A percentile compares a stretch with the other conserved stretches of the same genome.
phyloP scores from a whole-genome alignment of 2,329 filamentous ascomycete genomes.

The Talaromyces sp. region DNA sequence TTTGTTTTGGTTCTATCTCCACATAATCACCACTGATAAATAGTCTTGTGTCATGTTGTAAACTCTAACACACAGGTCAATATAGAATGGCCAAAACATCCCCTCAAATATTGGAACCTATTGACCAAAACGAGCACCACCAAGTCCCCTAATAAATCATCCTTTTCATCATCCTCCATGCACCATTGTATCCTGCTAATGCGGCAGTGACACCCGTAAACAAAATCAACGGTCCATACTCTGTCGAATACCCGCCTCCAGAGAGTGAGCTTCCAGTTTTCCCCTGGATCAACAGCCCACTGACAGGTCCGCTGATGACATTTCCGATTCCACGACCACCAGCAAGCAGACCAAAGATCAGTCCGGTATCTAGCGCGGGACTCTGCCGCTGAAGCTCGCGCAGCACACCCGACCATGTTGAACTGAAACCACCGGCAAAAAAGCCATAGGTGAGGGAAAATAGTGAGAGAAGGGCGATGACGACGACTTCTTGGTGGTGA shows the following conservation, averaged over 20 bases:
- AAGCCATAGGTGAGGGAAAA: slow-evolving; percentile 61
- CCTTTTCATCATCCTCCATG: not conserved
- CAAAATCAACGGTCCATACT: slow-evolving; percentile 8
- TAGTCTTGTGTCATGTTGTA: not conserved
- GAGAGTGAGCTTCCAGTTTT: not conserved
- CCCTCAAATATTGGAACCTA: not conserved
- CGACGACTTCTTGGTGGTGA: not conserved
- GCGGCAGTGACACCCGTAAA: slow-evolving; percentile 9
- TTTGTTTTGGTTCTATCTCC: not conserved
- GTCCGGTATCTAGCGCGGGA: slow-evolving; percentile 5
- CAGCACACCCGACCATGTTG: slow-evolving; percentile 54
- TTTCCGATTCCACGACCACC: slow-evolving; percentile 7
- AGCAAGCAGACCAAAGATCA: slow-evolving; percentile 8
- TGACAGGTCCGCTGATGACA: slow-evolving; percentile 9
- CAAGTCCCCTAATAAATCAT: not conserved
- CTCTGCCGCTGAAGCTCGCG: not conserved
- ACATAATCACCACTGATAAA: not conserved
- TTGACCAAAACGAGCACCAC: not conserved
- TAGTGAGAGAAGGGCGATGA: slow-evolving; percentile 46
- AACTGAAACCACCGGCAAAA: slow-evolving; percentile 60
- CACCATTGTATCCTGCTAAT: not conserved
- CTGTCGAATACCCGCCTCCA: not conserved
- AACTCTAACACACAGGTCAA: not conserved
- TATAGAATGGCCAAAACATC: not conserved
- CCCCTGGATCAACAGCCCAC: slow-evolving; percentile 1